phyloP scores from a whole-genome alignment of 192 early-diverging fungal species.

The Phlyctochytrium bullatum region DNA sequence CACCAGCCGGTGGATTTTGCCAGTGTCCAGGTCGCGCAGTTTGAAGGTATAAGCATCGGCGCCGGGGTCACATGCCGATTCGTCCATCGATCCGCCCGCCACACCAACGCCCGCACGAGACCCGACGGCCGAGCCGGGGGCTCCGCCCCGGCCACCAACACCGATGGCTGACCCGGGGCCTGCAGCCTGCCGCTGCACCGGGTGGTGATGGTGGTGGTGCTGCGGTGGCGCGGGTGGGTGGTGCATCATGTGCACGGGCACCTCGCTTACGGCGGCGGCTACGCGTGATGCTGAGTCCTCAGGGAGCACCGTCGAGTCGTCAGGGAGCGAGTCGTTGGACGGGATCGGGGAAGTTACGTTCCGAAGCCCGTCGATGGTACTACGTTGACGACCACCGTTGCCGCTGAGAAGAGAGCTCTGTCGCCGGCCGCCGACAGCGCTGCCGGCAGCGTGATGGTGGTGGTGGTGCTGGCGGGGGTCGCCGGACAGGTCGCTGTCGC shows the following conservation, averaged over 20 bases:
- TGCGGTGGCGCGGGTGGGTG: neutral
- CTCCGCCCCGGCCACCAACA: neutral
- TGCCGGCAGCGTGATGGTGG: too few relatives aligned
- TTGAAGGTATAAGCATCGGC: constrained; percentile 40
- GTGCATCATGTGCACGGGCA: neutral
- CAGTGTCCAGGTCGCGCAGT: constrained; percentile 32
- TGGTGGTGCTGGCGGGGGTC: too few relatives aligned
- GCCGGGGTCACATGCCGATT: neutral
- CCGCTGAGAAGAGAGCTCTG: too few relatives aligned
- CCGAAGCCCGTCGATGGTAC: neutral
- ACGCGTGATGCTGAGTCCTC: constrained; percentile 11
- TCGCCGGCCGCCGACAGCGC: too few relatives aligned
- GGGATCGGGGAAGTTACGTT: neutral
- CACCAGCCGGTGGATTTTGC: constrained; percentile 45
- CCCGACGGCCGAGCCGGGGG: neutral
- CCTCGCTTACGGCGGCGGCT: neutral
- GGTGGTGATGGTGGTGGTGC: neutral
- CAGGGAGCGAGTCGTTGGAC: constrained; percentile 2
- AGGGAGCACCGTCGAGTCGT: constrained; percentile 4
- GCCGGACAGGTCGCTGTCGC: constrained; percentile 5
- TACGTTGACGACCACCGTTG: too few relatives aligned
- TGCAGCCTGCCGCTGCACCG: too few relatives aligned
- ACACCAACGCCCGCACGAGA: neutral
- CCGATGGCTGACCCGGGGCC: neutral
- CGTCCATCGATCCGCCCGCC: neutral